Evolutionary conservation across 2,329 filamentous ascomycete species (phyloP), one percentile per base, ranked within the genome.

Genomic region (Aspergillus viridinutans): DNA sequence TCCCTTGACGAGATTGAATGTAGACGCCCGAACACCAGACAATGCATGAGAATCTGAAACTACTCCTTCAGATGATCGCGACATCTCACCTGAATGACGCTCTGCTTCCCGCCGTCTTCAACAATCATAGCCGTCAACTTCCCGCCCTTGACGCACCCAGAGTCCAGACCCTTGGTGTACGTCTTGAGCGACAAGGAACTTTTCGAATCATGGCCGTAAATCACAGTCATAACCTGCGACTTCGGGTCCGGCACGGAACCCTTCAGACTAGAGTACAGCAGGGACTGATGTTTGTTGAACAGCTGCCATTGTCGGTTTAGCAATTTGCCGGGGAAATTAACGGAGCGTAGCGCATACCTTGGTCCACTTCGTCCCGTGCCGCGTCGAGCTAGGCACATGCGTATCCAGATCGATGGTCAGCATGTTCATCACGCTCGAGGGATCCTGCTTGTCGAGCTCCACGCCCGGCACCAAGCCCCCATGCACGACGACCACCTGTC

Each of bases 391-490:
- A 3, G 85, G 86, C 12, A 84, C 75, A 58, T 85, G 81, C 10
- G 84, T 86, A 10, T 80, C 75, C 20, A 86, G 81, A 63, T 89
- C 81, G 54, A 96, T 83, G 6, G 86, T 90, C 56, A 92, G 86
- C 90, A 99, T 95, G 69, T 91, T 94, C 92, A 97, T 97, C 43
- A 90, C 89, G 52, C 88, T 87, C 72, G 85, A 86, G 0, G 92
- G 88, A 72, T 97, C 84, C 65, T 88, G 93, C 52, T 82, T 78
- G 49, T 87, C 80, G 14, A 96, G 79, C 0, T 83, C 73, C 0
- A 96, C 76, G 4, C 86, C 88, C 0, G 93, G 90, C 0, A 94
- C 86, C 2, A 97, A 80, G 0, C 94, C 94, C 0, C 85, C 93
- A 76, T 97, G 94, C 6, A 92, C 93, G 52, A 92, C 87, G 4